Conservation (phyloP, 2,329 filamentous ascomycete genomes). For the Ophiocordyceps camponoti-leonardi region DNA sequence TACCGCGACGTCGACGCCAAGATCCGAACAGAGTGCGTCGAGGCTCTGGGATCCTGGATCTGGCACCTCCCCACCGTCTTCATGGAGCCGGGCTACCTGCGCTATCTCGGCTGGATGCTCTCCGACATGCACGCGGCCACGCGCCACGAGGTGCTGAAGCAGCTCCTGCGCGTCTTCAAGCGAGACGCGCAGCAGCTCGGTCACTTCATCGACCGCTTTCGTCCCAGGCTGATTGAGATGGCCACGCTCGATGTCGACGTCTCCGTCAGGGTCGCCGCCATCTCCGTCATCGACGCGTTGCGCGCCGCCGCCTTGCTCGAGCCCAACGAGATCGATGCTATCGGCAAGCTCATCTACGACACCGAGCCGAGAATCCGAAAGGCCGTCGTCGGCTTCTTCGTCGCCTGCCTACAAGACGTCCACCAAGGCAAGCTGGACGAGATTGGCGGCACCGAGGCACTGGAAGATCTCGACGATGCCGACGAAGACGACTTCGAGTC, state of each 20-base stretch:
- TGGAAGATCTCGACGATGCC: slow-evolving; percentile 58
- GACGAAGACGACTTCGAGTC: slow-evolving; percentile 63
- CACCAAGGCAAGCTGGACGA: slow-evolving; percentile 69
- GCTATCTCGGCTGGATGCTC: slow-evolving; percentile 90
- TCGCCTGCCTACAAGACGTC: slow-evolving; percentile 67
- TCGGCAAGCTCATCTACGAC: slow-evolving; percentile 82
- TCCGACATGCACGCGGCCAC: slow-evolving; percentile 63
- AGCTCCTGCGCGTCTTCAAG: slow-evolving; percentile 64
- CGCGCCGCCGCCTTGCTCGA: slow-evolving; percentile 76
- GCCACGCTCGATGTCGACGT: slow-evolving; percentile 72
- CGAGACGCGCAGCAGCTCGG: slow-evolving; percentile 69
- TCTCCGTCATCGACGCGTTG: slow-evolving; percentile 67
- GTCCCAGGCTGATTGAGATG: slow-evolving; percentile 79
- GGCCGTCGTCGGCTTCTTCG: slow-evolving; percentile 80
- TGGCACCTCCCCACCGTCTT: slow-evolving; percentile 69
- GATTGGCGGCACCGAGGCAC: slow-evolving; percentile 59
- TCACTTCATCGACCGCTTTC: slow-evolving; percentile 86
- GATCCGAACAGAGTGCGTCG: slow-evolving; percentile 77
- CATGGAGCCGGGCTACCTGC: slow-evolving; percentile 76
- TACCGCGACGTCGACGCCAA: slow-evolving; percentile 87
- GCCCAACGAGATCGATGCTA: slow-evolving; percentile 74
- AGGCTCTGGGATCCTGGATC: slow-evolving; percentile 80
- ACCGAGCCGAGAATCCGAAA: slow-evolving; percentile 70
- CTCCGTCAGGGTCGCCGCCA: slow-evolving; percentile 60
- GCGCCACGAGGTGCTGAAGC: slow-evolving; percentile 71